Evolutionary conservation across 352 stramenopile species (phyloP).

Genomic region (Phytophthora multivora): DNA sequence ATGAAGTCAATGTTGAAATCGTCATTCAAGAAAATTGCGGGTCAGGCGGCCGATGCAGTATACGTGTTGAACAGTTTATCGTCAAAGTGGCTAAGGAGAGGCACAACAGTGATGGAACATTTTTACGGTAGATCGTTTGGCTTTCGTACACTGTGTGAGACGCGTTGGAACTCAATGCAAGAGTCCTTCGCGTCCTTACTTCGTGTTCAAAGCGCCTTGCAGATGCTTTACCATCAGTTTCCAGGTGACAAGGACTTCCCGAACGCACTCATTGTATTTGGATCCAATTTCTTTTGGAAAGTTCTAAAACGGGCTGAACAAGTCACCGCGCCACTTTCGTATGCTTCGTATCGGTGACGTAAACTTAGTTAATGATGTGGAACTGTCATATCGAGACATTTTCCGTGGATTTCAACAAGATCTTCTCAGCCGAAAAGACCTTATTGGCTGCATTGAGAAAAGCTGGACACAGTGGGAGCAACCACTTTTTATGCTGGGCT

Average conservation of each 20-base stretch:
- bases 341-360: neutral
- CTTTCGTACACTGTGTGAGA: neutral
- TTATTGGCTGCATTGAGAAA: neutral
- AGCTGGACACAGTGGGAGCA: neutral
- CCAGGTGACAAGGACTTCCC: neutral
- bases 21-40: neutral
- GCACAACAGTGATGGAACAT: neutral
- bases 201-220: neutral
- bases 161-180: neutral
- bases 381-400: neutral
- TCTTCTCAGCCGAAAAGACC: neutral
- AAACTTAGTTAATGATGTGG: neutral
- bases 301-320: neutral
- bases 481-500: neutral
- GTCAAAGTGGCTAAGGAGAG: neutral
- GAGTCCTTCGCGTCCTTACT: neutral
- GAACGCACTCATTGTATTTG: neutral
- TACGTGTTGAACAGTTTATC: neutral
- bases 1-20: neutral
- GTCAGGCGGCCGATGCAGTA: neutral
- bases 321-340: neutral
- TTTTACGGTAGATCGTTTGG: neutral
- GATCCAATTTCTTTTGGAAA: neutral
- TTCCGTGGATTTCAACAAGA: neutral
- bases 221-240: neutral